Evolutionary conservation across 2,329 filamentous ascomycete genomes (phyloP), one percentile per base, ranked within the genome.

Genomic region (Talaromyces atroroseus): DNA sequence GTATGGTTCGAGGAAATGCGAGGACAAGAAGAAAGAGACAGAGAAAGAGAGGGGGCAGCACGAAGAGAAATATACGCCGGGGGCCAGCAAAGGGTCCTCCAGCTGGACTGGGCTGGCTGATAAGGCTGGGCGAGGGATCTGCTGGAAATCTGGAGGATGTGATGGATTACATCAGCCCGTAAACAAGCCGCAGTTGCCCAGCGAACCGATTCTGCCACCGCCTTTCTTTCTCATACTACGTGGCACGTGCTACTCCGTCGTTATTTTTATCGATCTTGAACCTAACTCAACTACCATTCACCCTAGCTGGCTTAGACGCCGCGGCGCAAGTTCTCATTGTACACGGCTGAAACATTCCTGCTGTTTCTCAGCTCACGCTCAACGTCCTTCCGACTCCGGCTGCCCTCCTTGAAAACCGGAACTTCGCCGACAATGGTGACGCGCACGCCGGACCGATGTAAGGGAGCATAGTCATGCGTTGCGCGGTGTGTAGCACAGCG

Each of bases 171-270:
- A 56, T 56, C 49, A 52, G n/a, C n/a, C 21, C 16, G 57, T 60
- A 60, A 60, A 60, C 59, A 64, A 52, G 52, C 55, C 48, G 44
- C 42, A 18, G 61, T 61, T 62, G 59, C 53, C 59, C 21, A 51
- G 58, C 56, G 59, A 60, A 49, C 29, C 18, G 36, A 42, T 59
- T 60, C 59, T 61, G 60, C 60, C 60, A 62, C 55, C 60, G 56
- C 58, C 60, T 51, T 54, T n/a, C n/a, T n/a, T n/a, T n/a, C n/a
- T n/a, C n/a, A n/a, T n/a, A n/a, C n/a, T n/a, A n/a, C n/a, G n/a
- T n/a, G n/a, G n/a, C n/a, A n/a, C 24, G 20, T 32, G 11, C 29
- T 29, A 29, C 26, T n/a, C n/a, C n/a, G n/a, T n/a, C n/a, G n/a
- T n/a, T 29, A 29, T 29, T 29, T 29, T 29, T 29, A n/a, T n/a